Base-by-base conservation (phyloP, 768 basidiomycete genomes). In the Lactarius akahatsu region DNA sequence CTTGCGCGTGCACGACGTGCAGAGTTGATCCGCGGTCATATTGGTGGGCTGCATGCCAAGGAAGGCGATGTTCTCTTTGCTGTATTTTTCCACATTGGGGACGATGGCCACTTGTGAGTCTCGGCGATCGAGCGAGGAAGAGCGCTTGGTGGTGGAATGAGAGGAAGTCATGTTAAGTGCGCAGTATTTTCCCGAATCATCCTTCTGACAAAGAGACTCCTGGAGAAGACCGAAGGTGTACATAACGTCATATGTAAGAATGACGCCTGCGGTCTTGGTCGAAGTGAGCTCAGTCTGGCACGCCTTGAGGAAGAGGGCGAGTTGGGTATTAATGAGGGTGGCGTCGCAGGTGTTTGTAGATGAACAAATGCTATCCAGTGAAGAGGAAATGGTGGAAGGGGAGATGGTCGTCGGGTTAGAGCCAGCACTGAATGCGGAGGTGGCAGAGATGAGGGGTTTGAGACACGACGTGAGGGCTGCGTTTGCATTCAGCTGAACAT, bases 1-100 rank as follows among this genome's bases (percentile, higher is more conserved):
- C 69, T 83, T 83, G 74, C 90, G 85, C 15, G 92, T 87, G 86
- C 96, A 98, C 16, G 87, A 71, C 2, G 82, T 87, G 86, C 96
- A 98, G 54, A 97, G 87, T 28, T 76, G 61, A 32, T 76, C 71
- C n/a, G 80, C 75, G 32, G 82, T 43, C 73, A 84, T 77, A 67
- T 72, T 32, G 34, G 8, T 68, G 55, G 89, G 80, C 34, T 81
- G 74, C 73, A 91, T 82, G 87, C 91, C 87, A 70, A 98, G 80
- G 90, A 92, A 97, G 41, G 85, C 80, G 62, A 97, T 76, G 80
- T 90, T 92, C 73, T 83, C 83, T 56, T 78, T 70, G 55, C 71
- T 67, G 78, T 81, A 89, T 11, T 83, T 82, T 11, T 80, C 79
- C 55, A 81, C 75, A 77, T 92, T 87, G 65, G 87, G 88, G 34